Conservation (phyloP, 495 filamentous ascomycete genomes). For the Aspergillus diversus region DNA sequence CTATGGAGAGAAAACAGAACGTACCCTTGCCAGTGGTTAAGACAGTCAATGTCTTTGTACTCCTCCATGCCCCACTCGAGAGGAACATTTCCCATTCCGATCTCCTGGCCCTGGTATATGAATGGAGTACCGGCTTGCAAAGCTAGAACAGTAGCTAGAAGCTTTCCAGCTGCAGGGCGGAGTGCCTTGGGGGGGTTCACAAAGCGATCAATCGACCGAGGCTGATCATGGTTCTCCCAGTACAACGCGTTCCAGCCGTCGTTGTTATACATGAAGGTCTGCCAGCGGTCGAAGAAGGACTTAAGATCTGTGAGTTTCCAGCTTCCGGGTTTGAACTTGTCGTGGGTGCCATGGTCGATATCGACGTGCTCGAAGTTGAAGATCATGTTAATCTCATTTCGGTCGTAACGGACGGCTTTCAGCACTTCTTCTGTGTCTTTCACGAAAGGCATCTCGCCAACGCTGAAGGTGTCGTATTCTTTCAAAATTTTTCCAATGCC, state of each 20-base stretch:
- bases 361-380: constrained; percentile 72
- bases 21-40: constrained; percentile 63
- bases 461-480: constrained; percentile 68
- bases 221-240: constrained; percentile 76
- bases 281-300: constrained; percentile 63
- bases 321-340: constrained; percentile 53
- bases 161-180: constrained; percentile 57
- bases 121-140: constrained; percentile 70
- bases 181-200: constrained; percentile 50
- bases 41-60: constrained; percentile 72
- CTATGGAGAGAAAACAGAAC: neutral
- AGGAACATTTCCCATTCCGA: constrained; percentile 76
- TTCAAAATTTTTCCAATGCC: constrained; percentile 68
- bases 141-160: constrained; percentile 62
- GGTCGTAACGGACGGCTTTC: constrained; percentile 57
- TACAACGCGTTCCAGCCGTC: constrained; percentile 74
- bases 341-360: constrained; percentile 57
- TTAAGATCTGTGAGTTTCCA: constrained; percentile 64
- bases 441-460: constrained; percentile 72
- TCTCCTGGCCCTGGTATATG: constrained; percentile 76
- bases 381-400: constrained; percentile 72
- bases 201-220: constrained; percentile 65
- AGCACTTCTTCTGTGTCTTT: constrained; percentile 61
- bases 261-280: constrained; percentile 68
- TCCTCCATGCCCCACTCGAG: constrained; percentile 64